Base-by-base conservation (phyloP, 495 filamentous ascomycete genomes). In the Penicillium dipodomyicola region DNA sequence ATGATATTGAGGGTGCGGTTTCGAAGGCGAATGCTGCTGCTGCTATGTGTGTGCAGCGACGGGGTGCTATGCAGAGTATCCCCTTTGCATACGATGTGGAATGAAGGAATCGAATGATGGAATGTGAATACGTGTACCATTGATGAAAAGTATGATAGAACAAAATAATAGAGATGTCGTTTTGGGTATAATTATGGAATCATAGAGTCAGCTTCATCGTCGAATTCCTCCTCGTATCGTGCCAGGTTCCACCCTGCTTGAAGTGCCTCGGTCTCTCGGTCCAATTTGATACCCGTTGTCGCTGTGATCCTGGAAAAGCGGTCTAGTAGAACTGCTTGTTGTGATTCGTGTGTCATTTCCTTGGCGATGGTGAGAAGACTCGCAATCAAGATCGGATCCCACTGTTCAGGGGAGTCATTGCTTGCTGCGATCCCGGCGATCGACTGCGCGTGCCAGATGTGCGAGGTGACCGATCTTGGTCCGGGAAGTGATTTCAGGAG, bases 391-490 rank as follows among this genome's bases (percentile, higher is more conserved):
- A 68, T 56, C 6, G 65, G 65, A 20, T 68, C 65, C 60, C 63
- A 68, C 45, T 68, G 65, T 33, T 68, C 63, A 1, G 63, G 58
- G 0, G 65, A 66, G 22, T 68, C 65, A 54, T 68, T 68, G 11
- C 63, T 64, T 10, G 60, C 56, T 3, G 58, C 54, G 4, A 68
- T 66, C 3, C 65, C 65, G 19, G 65, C 63, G 5, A 68, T 68
- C 0, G 65, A 61, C 20, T 68, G 65, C 7, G 65, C 65, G 45
- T 68, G 65, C 65, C 65, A 68, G 20, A 68, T 68, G 45, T 68
- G 60, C 7, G 65, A 68, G 0, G 65, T 68, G 15, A 64, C 63
- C 25, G 57, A 64, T 3, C 65, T 51, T 12, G 65, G 60, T n/a
- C 65, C 65, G 1, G 65, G 65, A 7, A 68, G 45, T 2, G 65